phyloP scores from a whole-genome alignment of 164 flowering plant genomes.

The Sextonia rubra region DNA sequence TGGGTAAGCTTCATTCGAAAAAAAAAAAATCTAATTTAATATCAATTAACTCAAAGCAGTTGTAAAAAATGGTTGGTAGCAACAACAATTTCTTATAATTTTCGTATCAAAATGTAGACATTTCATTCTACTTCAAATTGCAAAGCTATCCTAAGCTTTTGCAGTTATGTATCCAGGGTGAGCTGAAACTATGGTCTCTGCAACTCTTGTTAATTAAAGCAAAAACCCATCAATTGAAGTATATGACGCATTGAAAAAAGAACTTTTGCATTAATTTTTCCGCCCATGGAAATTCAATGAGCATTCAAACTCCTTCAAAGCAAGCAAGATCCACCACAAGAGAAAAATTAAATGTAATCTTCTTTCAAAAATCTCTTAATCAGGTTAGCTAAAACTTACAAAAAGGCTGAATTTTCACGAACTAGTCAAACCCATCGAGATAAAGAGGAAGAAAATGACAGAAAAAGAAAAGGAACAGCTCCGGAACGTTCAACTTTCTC shows the following conservation, averaged over 20 bases:
- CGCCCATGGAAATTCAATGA: neutral
- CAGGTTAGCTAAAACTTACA: neutral
- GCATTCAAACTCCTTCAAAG: neutral
- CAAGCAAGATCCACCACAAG: neutral
- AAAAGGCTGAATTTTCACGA: neutral
- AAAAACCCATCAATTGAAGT: slow-evolving; percentile 2
- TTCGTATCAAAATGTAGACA: neutral
- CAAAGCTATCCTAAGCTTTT: neutral
- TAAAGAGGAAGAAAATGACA: neutral
- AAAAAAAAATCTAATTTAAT: too few relatives aligned
- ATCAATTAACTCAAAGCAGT: too few relatives aligned
- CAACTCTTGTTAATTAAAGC: neutral
- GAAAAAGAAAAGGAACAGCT: neutral
- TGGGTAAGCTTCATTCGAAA: too few relatives aligned
- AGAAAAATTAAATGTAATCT: too few relatives aligned
- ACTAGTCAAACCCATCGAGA: neutral
- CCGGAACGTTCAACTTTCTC: neutral
- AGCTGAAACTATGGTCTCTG: neutral
- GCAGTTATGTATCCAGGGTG: neutral
- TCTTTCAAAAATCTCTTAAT: neutral
- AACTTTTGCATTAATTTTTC: too few relatives aligned
- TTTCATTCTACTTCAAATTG: too few relatives aligned
- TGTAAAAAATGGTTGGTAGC: too few relatives aligned
- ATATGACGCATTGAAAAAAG: neutral
- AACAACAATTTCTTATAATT: too few relatives aligned